Percentiles rank a stretch among this genome's conserved stretches.
Evolutionary conservation across 1,284 basidiomycete genomes (phyloP).

Genomic region (Chiua sp.): DNA sequence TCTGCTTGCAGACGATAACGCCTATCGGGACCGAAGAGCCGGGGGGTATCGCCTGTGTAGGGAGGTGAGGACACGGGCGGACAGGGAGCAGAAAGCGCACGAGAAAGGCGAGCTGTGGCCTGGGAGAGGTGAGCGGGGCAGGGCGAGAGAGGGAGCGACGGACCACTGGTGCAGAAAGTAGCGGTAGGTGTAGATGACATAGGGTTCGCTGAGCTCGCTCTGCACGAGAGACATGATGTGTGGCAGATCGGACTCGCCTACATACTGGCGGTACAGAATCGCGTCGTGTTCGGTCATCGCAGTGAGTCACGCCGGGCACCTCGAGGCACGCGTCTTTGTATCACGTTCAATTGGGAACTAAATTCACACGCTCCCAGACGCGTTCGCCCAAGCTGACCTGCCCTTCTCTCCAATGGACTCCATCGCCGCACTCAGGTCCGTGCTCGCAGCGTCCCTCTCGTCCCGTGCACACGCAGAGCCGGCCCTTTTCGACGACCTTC

Average conservation of each 20-base stretch:
- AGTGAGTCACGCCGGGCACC: no score
- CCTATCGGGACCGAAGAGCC: constrained; percentile 74
- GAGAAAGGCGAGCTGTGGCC: constrained; percentile 94
- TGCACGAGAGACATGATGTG: constrained; percentile 89
- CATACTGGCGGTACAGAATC: constrained; percentile 76
- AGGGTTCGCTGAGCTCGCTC: constrained; percentile 93
- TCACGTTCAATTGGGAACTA: neutral
- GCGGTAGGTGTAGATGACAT: constrained; percentile 92
- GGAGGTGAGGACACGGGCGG: no score
- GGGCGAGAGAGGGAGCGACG: constrained; percentile 26
- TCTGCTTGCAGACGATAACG: constrained; percentile 96
- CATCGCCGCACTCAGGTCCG: constrained; percentile 46
- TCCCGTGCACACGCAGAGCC: constrained; percentile 62
- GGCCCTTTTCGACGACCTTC: constrained; percentile 75
- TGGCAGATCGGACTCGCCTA: constrained; percentile 78
- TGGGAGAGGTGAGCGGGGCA: constrained; percentile 38
- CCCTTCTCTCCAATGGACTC: constrained; percentile 44
- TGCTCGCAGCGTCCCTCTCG: constrained; percentile 46
- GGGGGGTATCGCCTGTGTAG: constrained; percentile 48
- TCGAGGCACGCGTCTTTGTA: constrained; percentile 51
- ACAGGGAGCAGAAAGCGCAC: constrained; percentile 51
- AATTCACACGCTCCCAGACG: neutral
- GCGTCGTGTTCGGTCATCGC: constrained; percentile 25
- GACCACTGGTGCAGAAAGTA: constrained; percentile 97
- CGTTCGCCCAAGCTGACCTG: neutral